Evolutionary conservation across 1,139 yeast genomes (phyloP).

Genomic region (Insectozyma bohioensis): DNA sequence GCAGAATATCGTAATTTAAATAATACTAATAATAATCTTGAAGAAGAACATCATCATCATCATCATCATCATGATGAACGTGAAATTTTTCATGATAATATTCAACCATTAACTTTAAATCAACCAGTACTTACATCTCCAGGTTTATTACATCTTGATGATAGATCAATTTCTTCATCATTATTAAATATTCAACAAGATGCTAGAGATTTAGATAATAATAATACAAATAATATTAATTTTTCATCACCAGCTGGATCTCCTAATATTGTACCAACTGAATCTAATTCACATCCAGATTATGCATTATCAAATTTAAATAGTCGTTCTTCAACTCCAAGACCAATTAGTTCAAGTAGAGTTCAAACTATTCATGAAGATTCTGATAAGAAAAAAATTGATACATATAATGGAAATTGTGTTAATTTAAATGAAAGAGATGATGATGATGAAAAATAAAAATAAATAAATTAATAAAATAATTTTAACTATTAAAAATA

Average conservation of each 20-base stretch:
- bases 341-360: constrained; percentile 19
- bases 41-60: constrained; percentile 1
- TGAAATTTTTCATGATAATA: too few species aligned
- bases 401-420: constrained; percentile 24
- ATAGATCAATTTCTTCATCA: constrained; percentile 18
- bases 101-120: constrained; percentile 4
- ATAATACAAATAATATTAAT: constrained; percentile 4
- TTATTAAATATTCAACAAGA: constrained; percentile 18
- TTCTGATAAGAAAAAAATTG: constrained; percentile 10
- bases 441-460: constrained; percentile 15
- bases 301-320: constrained; percentile 8
- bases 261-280: constrained; percentile 3
- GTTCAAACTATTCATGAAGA: constrained; percentile 24
- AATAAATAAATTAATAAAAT: too few species aligned
- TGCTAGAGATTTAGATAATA: constrained; percentile 1
- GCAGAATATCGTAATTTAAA: too few species aligned
- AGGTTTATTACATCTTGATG: constrained; percentile 20
- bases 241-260: constrained; percentile 8
- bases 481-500: too few species aligned
- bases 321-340: constrained; percentile 21
- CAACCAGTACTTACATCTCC: constrained; percentile 16
- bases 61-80: constrained; percentile 4
- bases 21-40: constrained; percentile 2
- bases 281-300: constrained; percentile 5
- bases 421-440: constrained; percentile 18